Base-by-base conservation (phyloP, 2,329 filamentous ascomycete species). In the Verticillium albo-atrum region DNA sequence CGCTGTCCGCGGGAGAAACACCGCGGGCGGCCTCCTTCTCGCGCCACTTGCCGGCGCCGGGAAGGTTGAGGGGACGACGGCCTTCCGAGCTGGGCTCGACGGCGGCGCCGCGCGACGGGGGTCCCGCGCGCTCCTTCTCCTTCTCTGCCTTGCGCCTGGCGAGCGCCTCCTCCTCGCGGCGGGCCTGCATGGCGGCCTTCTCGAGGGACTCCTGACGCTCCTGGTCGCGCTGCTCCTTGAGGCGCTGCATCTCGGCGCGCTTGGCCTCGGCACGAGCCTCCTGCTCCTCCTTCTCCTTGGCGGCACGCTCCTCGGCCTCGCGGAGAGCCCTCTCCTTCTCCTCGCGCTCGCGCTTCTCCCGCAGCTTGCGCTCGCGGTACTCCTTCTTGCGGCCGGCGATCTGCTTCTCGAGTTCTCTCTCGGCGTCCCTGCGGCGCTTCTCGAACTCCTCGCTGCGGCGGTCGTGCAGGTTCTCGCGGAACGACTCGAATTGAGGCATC, bases 361-460 rank as follows among this genome's bases (percentile, higher is more conserved):
- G 87, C 59, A 91, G 84, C 74, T 89, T 89, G 67, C 87, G 86
- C 71, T 97, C 94, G 68, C 90, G 89, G 70, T 90, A 87, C 74
- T 97, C 92, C 83, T 92, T 94, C 77, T 92, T 88, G 70, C 95
- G 91, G 65, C 87, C 84, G 42, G 89, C 85, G 76, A 97, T 96
- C 79, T 96, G 92, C 76, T 89, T 90, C 80, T 98, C 91, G 60
- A 98, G 85, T 73, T 99, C 95, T 65, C 89, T 88, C 81, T 98
- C 92, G 32, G 95, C 95, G 70, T 91, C 89, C 74, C 90, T 92
- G 71, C 91, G 91, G 65, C 93, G 90, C 80, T 90, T 94, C 83
- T 98, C 95, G 67, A 98, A 99, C 76, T 98, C 92, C 68, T 96
- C 90, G 71, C 92, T 91, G 68, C 94, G 91, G 71, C 92, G 89